Base-by-base conservation (phyloP, 345 rosid species). In the Ricinus communis region DNA sequence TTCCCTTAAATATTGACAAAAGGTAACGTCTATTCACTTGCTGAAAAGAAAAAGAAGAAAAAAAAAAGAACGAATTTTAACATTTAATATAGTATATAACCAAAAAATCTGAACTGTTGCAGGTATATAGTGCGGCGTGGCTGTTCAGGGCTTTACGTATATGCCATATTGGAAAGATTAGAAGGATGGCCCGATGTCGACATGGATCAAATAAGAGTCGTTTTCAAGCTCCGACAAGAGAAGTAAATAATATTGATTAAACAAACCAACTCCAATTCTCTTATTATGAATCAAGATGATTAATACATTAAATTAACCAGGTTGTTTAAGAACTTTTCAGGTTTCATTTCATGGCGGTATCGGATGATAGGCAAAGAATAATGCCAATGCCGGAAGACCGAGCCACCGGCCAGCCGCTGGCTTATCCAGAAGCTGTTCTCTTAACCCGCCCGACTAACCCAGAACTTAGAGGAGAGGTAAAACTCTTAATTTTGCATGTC, bases 151-250 rank as follows among this genome's bases (percentile, higher is more conserved):
- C 24, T 92, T 33, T 90, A 95, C 70, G 53, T 82, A 51, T 95
- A 95, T 22, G 83, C 87, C 58, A 81, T 95, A 38, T 63, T 95
- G 66, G 93, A 95, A 74, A 86, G 97, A 18, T 69, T 74, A 57
- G 78, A 78, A 69, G 96, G 91, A 50, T 95, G 90, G 91, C 99
- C 96, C 4, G 90, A 86, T 49, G 90, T 90, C 25, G 88, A 89
- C 68, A 89, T 95, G 90, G 91, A 87, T 77, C 99, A 95, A 76
- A 87, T 86, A 24, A 87, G 99, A 70, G 80, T 89, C 14, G 99
- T 84, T 64, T 90, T 88, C 84, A 95, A 85, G 85, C 98, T 90
- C 59, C 81, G 81, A 50, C 60, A 76, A 16, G 59, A 85, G 31
- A 87, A 73, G 97, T 92, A 85, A 8, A 56, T 6, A 62, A 22